A percentile compares a stretch with the other conserved stretches of the same genome.
phyloP scores from a whole-genome alignment of 192 early-diverging fungal species.

The Coemansia sp. region DNA sequence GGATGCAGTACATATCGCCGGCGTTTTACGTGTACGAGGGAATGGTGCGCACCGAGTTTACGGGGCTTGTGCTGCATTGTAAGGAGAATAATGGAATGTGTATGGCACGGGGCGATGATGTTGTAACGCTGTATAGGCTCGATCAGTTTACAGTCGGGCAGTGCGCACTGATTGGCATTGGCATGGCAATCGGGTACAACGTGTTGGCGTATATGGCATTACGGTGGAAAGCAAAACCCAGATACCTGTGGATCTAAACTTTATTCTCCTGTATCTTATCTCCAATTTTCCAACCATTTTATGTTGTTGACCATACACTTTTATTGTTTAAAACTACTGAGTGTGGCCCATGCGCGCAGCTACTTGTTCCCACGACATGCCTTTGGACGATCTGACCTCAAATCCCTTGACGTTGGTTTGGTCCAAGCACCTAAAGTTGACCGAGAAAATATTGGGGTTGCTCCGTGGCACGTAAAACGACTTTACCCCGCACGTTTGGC shows the following conservation, averaged over 20 bases:
- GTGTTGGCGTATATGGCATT: slow-evolving; percentile 44
- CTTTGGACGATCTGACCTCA: slow-evolving; percentile 36
- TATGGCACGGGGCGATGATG: slow-evolving; percentile 48
- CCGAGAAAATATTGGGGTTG: slow-evolving; percentile 52
- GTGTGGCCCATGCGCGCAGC: slow-evolving; percentile 20
- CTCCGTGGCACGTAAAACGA: slow-evolving; percentile 53
- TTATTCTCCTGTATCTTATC: slow-evolving; percentile 4
- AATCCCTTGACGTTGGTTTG: slow-evolving; percentile 17
- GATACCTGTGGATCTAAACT: slow-evolving; percentile 40
- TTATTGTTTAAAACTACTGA: slow-evolving; percentile 9
- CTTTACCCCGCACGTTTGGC: slow-evolving; percentile 50
- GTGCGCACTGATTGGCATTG: slow-evolving; percentile 35
- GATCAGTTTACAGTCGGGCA: slow-evolving; percentile 46
- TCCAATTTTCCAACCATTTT: not conserved
- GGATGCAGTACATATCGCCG: slow-evolving; percentile 54
- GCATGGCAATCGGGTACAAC: slow-evolving; percentile 43
- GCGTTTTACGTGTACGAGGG: slow-evolving; percentile 52
- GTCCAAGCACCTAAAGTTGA: slow-evolving; percentile 50
- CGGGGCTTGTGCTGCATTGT: slow-evolving; percentile 42
- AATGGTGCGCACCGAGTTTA: slow-evolving; percentile 51
- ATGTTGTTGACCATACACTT: not conserved
- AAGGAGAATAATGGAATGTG: slow-evolving; percentile 47
- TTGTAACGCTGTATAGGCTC: slow-evolving; percentile 41
- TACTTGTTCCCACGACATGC: slow-evolving; percentile 46
- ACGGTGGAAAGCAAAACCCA: slow-evolving; percentile 51